Conservation (phyloP, 148 eudicot species). For the Dysphania ambrosioides region DNA sequence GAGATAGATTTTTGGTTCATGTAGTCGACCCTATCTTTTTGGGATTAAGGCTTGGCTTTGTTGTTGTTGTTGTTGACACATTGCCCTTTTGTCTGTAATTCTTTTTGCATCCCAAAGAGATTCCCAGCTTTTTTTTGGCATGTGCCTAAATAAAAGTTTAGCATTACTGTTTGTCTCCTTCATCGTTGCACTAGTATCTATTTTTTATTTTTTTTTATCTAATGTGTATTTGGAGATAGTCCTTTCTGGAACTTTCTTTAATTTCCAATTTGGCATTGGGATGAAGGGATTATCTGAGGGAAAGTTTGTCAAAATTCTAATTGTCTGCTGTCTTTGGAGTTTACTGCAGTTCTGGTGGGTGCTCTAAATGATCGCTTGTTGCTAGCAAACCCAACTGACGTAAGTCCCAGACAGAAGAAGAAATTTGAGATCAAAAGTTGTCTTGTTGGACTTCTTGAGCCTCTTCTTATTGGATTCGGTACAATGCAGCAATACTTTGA, state of each 20-base stretch:
- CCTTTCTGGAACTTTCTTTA: background rate
- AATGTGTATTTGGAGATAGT: background rate
- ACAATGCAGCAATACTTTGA: slow-evolving; percentile 95
- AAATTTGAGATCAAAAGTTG: slow-evolving; percentile 77
- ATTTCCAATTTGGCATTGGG: background rate
- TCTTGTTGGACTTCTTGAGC: slow-evolving; percentile 98
- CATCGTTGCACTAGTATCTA: background rate
- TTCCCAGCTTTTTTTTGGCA: background rate
- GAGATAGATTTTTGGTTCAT: too few species aligned
- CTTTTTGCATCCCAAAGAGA: background rate
- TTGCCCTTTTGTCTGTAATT: background rate
- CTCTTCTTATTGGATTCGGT: slow-evolving; percentile 90
- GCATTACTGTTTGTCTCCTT: background rate
- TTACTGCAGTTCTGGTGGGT: slow-evolving; percentile 79
- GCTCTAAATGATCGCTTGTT: slow-evolving; percentile 89
- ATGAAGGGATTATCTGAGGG: background rate
- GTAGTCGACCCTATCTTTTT: too few species aligned
- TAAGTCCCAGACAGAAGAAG: slow-evolving; percentile 89
- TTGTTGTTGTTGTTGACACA: background rate
- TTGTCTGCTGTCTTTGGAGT: too few species aligned
- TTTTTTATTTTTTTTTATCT: background rate
- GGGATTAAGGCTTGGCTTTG: too few species aligned
- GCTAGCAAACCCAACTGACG: slow-evolving; percentile 83
- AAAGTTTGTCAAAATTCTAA: background rate
- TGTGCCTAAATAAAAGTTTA: background rate